phyloP scores from a whole-genome alignment of 148 eudicot species.

The Chenopodium quinoa region DNA sequence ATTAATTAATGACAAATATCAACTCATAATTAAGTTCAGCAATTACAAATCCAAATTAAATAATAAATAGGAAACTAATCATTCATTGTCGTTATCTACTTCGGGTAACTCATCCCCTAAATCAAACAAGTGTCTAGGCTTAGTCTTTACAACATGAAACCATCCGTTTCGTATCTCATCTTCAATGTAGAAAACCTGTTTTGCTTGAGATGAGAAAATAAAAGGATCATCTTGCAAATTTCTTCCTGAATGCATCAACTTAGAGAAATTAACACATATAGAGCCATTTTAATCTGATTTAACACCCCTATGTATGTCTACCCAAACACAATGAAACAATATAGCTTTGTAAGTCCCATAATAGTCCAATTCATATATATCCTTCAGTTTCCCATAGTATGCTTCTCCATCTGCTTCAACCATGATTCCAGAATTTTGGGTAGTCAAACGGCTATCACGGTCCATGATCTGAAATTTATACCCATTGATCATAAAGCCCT shows the following conservation, averaged over 20 bases:
- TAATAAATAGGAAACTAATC: no score
- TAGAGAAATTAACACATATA: conserved; percentile 15
- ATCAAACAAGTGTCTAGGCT: conserved; percentile 28
- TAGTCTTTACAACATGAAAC: conserved; percentile 20
- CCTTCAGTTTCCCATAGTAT: no score
- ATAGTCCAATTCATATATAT: no score
- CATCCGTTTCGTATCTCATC: conserved; percentile 22
- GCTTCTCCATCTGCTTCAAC: neutral
- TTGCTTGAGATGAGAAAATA: conserved; percentile 29
- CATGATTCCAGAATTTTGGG: neutral
- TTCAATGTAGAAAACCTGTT: conserved; percentile 21
- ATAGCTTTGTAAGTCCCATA: neutral
- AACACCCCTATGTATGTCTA: conserved; percentile 6
- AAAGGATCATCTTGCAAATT: conserved; percentile 27
- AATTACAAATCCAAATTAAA: neutral
- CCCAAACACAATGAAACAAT: conserved; percentile 23
- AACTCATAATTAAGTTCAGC: neutral
- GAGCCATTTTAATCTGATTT: neutral
- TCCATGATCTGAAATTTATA: neutral
- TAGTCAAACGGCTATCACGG: neutral
- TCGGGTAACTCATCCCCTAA: conserved; percentile 1
- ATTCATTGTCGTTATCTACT: no score
- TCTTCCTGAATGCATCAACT: conserved; percentile 26
- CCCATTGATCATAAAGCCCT: neutral
- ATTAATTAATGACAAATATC: no score